Evolutionary conservation across 257 asterid species (phyloP), one percentile per base, ranked within the genome.

Genomic region (Solanum acaule): DNA sequence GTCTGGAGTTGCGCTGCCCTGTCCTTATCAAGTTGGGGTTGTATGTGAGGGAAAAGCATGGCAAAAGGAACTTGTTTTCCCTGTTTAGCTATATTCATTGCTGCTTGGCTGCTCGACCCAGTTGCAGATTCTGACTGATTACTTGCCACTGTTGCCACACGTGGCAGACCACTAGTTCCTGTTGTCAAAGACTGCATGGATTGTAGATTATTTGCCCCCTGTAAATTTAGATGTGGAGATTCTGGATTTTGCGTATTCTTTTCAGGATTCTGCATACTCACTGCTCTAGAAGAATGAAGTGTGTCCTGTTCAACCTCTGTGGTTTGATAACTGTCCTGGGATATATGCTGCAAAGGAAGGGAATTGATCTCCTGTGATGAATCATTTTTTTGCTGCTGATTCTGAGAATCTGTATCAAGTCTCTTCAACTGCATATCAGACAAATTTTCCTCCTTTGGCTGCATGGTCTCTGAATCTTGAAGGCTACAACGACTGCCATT

Each of bases 41-140:
- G 95, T 89, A 97, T 95, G 89, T 94, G 93, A 82, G 99, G 98
- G 90, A 97, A 98, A 93, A 97, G 89, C 95, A 94, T 77, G 85
- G 96, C 99, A 91, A 95, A 94, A 23, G 99, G 98, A 87, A 97
- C 99, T 92, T 96, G 99, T 89, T 94, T 96, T 87, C 96, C 94
- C 90, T 91, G 93, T 85, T 92, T 94, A 88, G 87, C 61, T 7
- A 93, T 3, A 85, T 86, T 84, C 61, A 90, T 77, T 42, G 89
- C 89, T 70, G 87, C 83, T 87, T 85, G 90, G 89, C 88, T 93
- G 81, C 90, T 93, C 71, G 84, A 72, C 63, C 90, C 95, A 3
- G 90, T 52, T 31, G 91, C 81, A 89, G 89, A 83, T 14, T 93
- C 85, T 79, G 91, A 95, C 87, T 92, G 95, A 93, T 89, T 93